These are phyloP conservation scores for Ceratocystis destructans DNA, from an alignment of 2,329 filamentous ascomycete species.

Conservation along the genomic window DNA sequence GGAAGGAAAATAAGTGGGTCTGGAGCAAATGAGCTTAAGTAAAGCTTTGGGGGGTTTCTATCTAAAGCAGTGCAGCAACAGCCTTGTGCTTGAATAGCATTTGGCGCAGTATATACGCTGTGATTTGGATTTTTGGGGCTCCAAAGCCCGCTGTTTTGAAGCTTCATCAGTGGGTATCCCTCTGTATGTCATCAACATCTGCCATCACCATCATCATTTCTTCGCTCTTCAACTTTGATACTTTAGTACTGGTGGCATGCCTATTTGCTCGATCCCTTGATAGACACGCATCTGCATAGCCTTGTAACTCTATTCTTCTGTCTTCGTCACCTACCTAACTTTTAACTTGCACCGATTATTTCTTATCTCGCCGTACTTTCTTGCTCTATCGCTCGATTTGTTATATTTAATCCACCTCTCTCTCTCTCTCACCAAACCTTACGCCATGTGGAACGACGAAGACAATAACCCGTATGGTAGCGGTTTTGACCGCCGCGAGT, in stretches of 20 bases:
- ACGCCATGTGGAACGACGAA: slow-evolving; percentile 92
- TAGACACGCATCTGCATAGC: background rate
- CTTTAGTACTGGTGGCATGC: background rate
- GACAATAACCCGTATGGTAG: slow-evolving; percentile 93
- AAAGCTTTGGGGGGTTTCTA: no score
- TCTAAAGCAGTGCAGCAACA: no score
- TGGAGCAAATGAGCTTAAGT: background rate
- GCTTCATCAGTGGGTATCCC: background rate
- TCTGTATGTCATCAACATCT: background rate
- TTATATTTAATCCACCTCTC: background rate
- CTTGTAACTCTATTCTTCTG: background rate
- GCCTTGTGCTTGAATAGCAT: background rate
- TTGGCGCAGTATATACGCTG: background rate
- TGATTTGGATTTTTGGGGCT: background rate
- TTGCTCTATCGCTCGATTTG: background rate
- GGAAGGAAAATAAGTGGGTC: background rate
- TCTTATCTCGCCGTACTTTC: background rate
- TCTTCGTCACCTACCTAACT: background rate
- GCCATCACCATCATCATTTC: background rate
- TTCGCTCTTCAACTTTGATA: background rate
- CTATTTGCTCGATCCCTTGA: background rate
- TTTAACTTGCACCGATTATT: background rate
- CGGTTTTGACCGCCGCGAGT: slow-evolving; percentile 79
- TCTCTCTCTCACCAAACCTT: slow-evolving; percentile 8
- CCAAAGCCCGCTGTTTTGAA: background rate